Percentiles rank a stretch among this genome's conserved stretches.
These are phyloP conservation scores for Erucastrum elatum DNA, from an alignment of 345 rosid species.

Conservation along the genomic window DNA sequence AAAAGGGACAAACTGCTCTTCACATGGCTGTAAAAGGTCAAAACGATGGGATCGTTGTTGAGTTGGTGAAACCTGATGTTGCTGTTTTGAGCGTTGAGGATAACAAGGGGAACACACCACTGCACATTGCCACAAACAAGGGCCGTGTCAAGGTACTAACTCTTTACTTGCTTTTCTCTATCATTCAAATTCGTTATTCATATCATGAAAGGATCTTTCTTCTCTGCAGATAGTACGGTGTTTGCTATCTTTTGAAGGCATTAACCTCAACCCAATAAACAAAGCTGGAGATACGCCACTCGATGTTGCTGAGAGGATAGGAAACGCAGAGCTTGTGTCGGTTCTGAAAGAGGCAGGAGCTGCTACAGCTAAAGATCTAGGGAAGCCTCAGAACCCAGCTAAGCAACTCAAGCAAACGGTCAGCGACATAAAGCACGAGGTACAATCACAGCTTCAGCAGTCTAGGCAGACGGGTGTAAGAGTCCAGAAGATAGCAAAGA, in stretches of 20 bases:
- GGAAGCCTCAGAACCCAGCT: constrained; percentile 74
- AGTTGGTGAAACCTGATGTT: constrained; percentile 74
- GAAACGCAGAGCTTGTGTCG: constrained; percentile 52
- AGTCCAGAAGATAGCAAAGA: constrained; percentile 90
- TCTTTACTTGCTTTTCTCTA: constrained; percentile 1
- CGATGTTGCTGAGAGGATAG: constrained; percentile 76
- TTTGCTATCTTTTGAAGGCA: constrained; percentile 65
- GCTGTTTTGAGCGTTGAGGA: constrained; percentile 70
- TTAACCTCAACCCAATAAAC: constrained; percentile 66
- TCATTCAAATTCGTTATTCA: background rate
- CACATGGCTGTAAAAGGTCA: constrained; percentile 99
- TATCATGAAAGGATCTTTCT: constrained; percentile 20
- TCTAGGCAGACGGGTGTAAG: constrained; percentile 87
- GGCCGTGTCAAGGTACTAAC: constrained; percentile 73
- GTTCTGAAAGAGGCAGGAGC: constrained; percentile 86
- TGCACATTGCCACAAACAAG: constrained; percentile 86
- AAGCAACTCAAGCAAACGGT: constrained; percentile 99
- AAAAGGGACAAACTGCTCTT: constrained; percentile 91
- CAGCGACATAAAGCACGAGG: constrained; percentile 98
- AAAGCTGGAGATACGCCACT: constrained; percentile 92
- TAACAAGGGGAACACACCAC: constrained; percentile 85
- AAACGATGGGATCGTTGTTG: constrained; percentile 76
- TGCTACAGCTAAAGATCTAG: constrained; percentile 68
- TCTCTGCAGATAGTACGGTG: constrained; percentile 71
- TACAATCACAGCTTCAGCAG: constrained; percentile 92